Evolutionary conservation across 306 rosid genomes (phyloP).

Genomic region (Adenanthera pavonina): DNA sequence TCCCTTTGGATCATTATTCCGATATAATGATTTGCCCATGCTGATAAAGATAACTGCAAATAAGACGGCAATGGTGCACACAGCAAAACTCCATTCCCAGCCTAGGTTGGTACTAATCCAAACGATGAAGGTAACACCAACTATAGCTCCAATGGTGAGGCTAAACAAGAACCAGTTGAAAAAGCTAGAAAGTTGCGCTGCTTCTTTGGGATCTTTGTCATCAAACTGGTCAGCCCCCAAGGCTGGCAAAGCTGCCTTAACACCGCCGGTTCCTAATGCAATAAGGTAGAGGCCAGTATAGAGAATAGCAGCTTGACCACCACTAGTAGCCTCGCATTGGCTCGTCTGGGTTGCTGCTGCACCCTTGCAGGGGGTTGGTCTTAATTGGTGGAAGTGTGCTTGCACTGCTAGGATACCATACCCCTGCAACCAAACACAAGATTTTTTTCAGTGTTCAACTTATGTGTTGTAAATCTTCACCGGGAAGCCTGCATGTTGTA

Average conservation of each 20-base stretch:
- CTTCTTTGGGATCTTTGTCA: conserved; percentile 67
- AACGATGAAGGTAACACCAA: conserved; percentile 68
- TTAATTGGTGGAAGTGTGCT: conserved; percentile 57
- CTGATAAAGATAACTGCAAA: conserved; percentile 43
- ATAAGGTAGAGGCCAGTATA: conserved; percentile 70
- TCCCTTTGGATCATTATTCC: conserved; percentile 65
- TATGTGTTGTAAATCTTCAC: not conserved
- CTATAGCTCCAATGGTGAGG: conserved; percentile 64
- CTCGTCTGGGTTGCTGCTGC: conserved; percentile 36
- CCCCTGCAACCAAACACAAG: conserved; percentile 53
- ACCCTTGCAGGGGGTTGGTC: conserved; percentile 69
- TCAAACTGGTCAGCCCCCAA: conserved; percentile 88
- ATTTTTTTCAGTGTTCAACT: not conserved
- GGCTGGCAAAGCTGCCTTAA: conserved; percentile 78
- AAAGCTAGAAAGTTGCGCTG: conserved; percentile 69
- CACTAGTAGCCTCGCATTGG: conserved; percentile 53
- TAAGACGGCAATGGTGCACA: conserved; percentile 52
- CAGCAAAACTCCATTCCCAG: conserved; percentile 71
- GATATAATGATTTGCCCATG: conserved; percentile 69
- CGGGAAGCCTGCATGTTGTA: not conserved
- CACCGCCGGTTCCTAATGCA: conserved; percentile 77
- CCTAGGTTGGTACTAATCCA: conserved; percentile 73
- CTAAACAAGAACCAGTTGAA: conserved; percentile 88
- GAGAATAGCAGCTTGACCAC: conserved; percentile 60
- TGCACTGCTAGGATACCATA: conserved; percentile 64